Conservation (phyloP, 2,329 filamentous ascomycete species). For the Triangularia setosa region DNA sequence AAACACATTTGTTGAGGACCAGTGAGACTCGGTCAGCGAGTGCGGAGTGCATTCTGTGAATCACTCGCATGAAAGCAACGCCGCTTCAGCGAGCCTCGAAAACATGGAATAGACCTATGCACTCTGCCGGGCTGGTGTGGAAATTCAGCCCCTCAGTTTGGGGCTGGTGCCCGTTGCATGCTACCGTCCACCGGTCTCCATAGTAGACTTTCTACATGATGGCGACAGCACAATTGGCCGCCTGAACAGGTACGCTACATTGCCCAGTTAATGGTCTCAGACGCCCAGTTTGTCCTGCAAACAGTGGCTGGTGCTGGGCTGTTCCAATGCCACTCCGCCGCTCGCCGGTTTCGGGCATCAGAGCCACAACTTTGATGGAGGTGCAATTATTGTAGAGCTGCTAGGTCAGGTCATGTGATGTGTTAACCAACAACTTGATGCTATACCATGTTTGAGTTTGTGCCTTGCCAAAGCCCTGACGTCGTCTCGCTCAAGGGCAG, state of each 20-base stretch:
- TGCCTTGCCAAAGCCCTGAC: constrained; percentile 21
- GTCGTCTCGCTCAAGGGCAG: constrained; percentile 15
- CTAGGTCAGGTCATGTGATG: constrained; percentile 10
- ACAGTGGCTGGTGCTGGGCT: neutral
- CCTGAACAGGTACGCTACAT: neutral
- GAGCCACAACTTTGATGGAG: neutral
- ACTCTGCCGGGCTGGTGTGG: neutral
- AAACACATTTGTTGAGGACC: neutral
- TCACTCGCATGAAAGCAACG: too few species aligned
- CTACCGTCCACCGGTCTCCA: neutral
- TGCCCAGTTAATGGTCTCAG: neutral
- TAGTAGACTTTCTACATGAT: neutral
- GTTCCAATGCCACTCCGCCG: neutral
- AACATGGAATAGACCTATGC: too few species aligned
- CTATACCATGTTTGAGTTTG: constrained; percentile 12
- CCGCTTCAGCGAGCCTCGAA: too few species aligned
- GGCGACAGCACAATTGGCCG: neutral
- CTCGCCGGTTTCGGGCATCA: neutral
- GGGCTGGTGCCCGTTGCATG: neutral
- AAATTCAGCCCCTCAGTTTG: neutral
- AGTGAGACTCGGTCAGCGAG: neutral
- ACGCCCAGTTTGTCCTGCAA: neutral
- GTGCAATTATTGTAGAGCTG: neutral
- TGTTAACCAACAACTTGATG: neutral
- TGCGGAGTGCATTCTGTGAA: too few species aligned